Evolutionary conservation across 441 rosid species (phyloP), one percentile per base, ranked within the genome.

Genomic region (Macaranga tanarius): DNA sequence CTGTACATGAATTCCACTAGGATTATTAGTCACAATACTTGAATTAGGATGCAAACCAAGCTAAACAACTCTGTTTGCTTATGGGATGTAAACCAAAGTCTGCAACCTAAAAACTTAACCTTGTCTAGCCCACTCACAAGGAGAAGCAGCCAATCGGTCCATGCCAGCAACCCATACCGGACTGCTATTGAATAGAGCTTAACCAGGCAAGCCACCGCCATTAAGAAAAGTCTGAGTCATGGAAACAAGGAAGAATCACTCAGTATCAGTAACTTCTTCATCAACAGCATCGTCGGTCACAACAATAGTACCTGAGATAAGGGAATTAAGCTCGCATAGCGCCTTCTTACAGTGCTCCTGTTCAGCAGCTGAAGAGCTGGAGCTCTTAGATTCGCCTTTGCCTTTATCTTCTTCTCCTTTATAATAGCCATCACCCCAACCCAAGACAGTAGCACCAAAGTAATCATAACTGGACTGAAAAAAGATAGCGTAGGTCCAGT

Each of bases 361-460:
- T 72, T 93, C 99, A 1, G 76, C 72, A 1, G 75, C 69, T 5
- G 89, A 70, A 0, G 86, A 73, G 5, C 72, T 60, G 57, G 84
- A 50, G 67, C 80, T 19, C 64, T 76, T 79, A 45, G 64, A 68
- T 75, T 78, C 83, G 12, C 72, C 69, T 76, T 90, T 91, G 48
- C 78, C 83, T 74, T 91, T 92, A 17, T 86, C 88, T 45, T 86
- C 93, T 20, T 93, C 99, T 0, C 97, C 99, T 66, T 84, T 95
- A 79, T 92, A 95, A 71, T 90, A 95, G 0, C 95, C 98, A 76
- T 95, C 97, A 28, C 97, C 99, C 99, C 98, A 95, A 0, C 93
- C 97, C 3, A 95, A 83, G 7, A 88, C 59, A 7, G 85, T 47
- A 0, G 86, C 50, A 44, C 86, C 84, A 7, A 86, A 60, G 81